Conservation (phyloP, 306 rosid species). For the Carpinus fangiana region DNA sequence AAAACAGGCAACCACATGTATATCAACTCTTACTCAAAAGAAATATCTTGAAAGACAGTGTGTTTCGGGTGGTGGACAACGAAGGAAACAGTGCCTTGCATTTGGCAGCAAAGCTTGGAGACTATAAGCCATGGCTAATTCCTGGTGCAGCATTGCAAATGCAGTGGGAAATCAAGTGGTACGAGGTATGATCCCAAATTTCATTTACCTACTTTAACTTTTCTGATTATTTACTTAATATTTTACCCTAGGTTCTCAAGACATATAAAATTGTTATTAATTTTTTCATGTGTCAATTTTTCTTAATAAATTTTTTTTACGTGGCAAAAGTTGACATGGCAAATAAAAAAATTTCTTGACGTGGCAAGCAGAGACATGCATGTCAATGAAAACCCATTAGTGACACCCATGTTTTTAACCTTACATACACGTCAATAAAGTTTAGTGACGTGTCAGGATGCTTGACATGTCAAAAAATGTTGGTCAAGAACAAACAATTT, state of each 20-base stretch:
- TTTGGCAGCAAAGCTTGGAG: constrained; percentile 52
- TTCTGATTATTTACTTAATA: neutral
- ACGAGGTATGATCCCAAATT: constrained; percentile 24
- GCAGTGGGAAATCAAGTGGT: constrained; percentile 4
- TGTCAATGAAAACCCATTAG: no score
- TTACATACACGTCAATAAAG: no score
- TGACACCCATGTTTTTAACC: no score
- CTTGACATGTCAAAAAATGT: no score
- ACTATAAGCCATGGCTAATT: constrained; percentile 52
- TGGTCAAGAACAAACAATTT: no score
- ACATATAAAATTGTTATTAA: neutral
- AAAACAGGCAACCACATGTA: constrained; percentile 61
- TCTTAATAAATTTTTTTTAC: no score
- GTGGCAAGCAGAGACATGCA: no score
- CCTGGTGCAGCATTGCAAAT: constrained; percentile 31
- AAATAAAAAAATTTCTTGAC: no score
- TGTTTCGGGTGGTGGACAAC: constrained; percentile 44
- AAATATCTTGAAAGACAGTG: constrained; percentile 26
- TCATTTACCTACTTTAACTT: no score
- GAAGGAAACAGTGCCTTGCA: constrained; percentile 64
- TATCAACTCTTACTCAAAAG: constrained; percentile 29
- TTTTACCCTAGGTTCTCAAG: neutral
- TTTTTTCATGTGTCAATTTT: no score
- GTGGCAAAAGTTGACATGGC: no score
- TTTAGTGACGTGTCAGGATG: no score